Evolutionary conservation across 1,139 yeast species (phyloP).

Genomic region (Candida sanyaensis): DNA sequence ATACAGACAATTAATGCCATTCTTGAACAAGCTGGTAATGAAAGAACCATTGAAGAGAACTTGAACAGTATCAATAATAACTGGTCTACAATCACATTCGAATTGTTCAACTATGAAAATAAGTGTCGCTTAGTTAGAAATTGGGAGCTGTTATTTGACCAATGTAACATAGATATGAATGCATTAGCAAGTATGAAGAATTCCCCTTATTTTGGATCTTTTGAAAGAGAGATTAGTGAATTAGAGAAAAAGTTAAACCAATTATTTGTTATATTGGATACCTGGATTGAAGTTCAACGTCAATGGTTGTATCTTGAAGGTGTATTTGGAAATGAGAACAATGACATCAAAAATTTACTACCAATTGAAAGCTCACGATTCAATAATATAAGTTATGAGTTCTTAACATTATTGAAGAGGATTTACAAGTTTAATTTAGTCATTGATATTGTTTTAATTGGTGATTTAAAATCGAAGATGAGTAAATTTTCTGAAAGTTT

Average conservation of each 20-base stretch:
- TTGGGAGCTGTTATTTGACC: constrained; percentile 67
- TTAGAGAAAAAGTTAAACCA: constrained; percentile 60
- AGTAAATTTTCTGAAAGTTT: constrained; percentile 59
- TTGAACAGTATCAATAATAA: constrained; percentile 44
- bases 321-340: constrained; percentile 57
- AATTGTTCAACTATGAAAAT: constrained; percentile 55
- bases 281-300: constrained; percentile 85
- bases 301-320: constrained; percentile 89
- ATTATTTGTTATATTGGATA: constrained; percentile 56
- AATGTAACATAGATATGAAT: constrained; percentile 60
- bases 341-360: constrained; percentile 60
- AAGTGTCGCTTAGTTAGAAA: constrained; percentile 61
- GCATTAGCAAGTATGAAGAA: constrained; percentile 70
- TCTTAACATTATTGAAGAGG: constrained; percentile 51
- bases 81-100: constrained; percentile 56
- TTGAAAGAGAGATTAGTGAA: constrained; percentile 58
- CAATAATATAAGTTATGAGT: constrained; percentile 62
- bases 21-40: constrained; percentile 71
- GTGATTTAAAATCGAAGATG: constrained; percentile 51
- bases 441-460: constrained; percentile 57
- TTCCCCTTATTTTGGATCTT: constrained; percentile 62
- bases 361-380: constrained; percentile 76
- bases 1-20: constrained; percentile 49
- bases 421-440: constrained; percentile 54
- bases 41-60: constrained; percentile 63